Evolutionary conservation across 257 asterid species (phyloP), one percentile per base, ranked within the genome.

Genomic region (Fraxinus quadrangulata): DNA sequence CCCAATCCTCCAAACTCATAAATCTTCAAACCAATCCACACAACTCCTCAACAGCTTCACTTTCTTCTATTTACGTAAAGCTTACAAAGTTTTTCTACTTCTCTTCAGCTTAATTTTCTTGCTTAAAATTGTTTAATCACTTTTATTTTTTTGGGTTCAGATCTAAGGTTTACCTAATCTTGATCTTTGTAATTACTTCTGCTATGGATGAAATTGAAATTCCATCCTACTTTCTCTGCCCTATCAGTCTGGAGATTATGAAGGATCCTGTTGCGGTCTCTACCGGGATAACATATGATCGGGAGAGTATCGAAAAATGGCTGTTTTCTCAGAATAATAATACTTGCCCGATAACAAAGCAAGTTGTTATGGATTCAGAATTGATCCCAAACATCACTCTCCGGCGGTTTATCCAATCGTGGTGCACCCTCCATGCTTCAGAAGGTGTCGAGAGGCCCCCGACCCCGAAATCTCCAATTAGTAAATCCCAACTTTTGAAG

Each of bases 241-340:
- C 98, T 1, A 94, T 94, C 17, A 83, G 92, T 0, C 85, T 94
- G 3, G 84, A 91, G 63, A 88, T 91, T 72, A 94, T 94, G 99
- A 90, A 89, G 79, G 99, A 92, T 19, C 99, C 99, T 0, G 97
- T 94, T 4, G 88, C 90, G 0, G 31, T 87, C 79, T 59, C 90
- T 1, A 90, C 97, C 9, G 99, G 99, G 36, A 92, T 92, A 45
- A 90, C 97, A 65, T 94, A 91, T 78, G 99, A 94, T 76, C 76
- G 99, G 21, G 90, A 86, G 31, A 85, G 85, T 83, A 94, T 94
- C 73, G 97, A 94, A 63, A 89, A 75, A 69, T 94, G 99, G 99
- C 51, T 91, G 1, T 89, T 92, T 73, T 75, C 86, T 0, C 85
- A 65, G 71, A 86, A 84, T 7, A 84, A 89, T 70, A 59, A 68